Evolutionary conservation across 2,329 filamentous ascomycete genomes (phyloP).

Genomic region (Neurospora crassa): DNA sequence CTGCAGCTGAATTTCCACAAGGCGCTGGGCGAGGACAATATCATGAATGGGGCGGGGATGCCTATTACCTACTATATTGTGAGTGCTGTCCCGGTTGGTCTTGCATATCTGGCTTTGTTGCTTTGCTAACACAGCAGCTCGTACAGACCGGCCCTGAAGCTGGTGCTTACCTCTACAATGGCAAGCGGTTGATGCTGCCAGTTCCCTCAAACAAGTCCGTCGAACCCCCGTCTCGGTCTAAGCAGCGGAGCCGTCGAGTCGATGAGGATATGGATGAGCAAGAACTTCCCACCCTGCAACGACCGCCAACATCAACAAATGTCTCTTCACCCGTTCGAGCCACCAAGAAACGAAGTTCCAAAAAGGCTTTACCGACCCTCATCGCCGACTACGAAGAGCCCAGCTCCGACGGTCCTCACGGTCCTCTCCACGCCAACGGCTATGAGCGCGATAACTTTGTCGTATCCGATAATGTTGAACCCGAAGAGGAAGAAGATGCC

Average conservation of each 20-base stretch:
- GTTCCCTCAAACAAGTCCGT: slow-evolving; percentile 25
- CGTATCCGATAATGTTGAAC: slow-evolving; percentile 20
- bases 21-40: slow-evolving; percentile 62
- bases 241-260: slow-evolving; percentile 15
- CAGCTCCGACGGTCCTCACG: slow-evolving; percentile 28
- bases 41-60: slow-evolving; percentile 55
- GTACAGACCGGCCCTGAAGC: slow-evolving; percentile 31
- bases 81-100: slow-evolving; percentile 26
- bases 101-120: background rate
- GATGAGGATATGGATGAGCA: background rate
- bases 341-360: slow-evolving; percentile 27
- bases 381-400: slow-evolving; percentile 29
- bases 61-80: slow-evolving; percentile 65
- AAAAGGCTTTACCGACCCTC: slow-evolving; percentile 7
- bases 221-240: slow-evolving; percentile 7
- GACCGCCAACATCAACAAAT: slow-evolving; percentile 31
- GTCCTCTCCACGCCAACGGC: slow-evolving; percentile 27
- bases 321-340: slow-evolving; percentile 43
- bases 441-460: slow-evolving; percentile 35
- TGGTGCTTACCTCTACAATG: slow-evolving; percentile 30
- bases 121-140: background rate
- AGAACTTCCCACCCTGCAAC: slow-evolving; percentile 17
- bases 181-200: slow-evolving; percentile 33
- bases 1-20: slow-evolving; percentile 64
- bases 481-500: slow-evolving; percentile 32